Conservation (phyloP, 345 rosid species). For the Rhodamnia argentea region DNA sequence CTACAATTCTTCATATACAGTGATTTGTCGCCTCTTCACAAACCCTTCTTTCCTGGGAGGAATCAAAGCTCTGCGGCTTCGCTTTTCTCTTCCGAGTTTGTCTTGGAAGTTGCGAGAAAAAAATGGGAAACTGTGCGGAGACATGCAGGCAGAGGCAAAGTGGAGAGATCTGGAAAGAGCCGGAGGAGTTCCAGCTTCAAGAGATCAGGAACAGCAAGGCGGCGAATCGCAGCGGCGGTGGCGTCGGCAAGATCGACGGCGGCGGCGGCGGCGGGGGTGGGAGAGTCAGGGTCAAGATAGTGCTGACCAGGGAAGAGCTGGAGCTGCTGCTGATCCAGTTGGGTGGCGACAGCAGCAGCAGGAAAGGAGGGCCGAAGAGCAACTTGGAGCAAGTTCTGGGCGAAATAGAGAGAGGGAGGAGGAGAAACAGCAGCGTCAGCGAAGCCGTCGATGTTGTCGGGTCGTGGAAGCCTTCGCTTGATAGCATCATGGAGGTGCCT, state of each 20-base stretch:
- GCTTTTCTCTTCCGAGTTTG: neutral
- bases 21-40: neutral
- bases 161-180: neutral
- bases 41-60: neutral
- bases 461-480: constrained; percentile 64
- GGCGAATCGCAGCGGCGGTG: neutral
- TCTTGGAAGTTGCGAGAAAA: neutral
- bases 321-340: constrained; percentile 43
- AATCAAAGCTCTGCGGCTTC: neutral
- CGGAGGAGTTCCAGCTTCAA: neutral
- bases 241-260: constrained; percentile 9
- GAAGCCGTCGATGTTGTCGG: neutral
- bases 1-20: neutral
- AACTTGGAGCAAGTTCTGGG: constrained; percentile 24
- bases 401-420: constrained; percentile 26
- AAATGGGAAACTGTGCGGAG: constrained; percentile 42
- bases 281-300: constrained; percentile 59
- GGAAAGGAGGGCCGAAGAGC: constrained; percentile 10
- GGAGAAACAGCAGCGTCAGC: neutral
- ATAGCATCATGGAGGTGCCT: constrained; percentile 44
- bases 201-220: neutral
- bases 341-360: neutral
- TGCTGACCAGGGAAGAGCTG: constrained; percentile 64
- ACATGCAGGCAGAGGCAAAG: neutral
- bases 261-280: constrained; percentile 7